Percentiles rank a stretch among this genome's conserved stretches.
Evolutionary conservation across 2,329 filamentous ascomycete genomes (phyloP).

Genomic region (Fusarium multiceps): DNA sequence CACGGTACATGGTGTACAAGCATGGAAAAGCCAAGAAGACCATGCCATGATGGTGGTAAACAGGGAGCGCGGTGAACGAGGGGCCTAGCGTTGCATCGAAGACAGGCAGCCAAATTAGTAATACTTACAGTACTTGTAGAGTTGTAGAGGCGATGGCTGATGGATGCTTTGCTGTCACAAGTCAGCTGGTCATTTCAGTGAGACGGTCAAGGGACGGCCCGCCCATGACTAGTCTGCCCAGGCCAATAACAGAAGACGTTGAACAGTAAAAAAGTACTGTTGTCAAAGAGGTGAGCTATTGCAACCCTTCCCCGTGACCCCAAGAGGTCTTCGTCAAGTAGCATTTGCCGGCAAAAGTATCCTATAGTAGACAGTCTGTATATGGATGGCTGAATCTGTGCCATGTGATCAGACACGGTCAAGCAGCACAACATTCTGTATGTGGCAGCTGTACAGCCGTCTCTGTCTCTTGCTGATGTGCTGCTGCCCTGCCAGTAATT

Average conservation of each 20-base stretch:
- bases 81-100: slow-evolving; percentile 29
- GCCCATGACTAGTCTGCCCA: slow-evolving; percentile 35
- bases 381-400: background rate
- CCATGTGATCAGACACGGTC: slow-evolving; percentile 18
- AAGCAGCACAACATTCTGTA: background rate
- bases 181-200: slow-evolving; percentile 36
- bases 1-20: background rate
- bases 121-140: background rate
- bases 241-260: slow-evolving; percentile 16
- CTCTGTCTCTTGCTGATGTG: slow-evolving; percentile 15
- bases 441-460: slow-evolving; percentile 16
- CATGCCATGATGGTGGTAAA: slow-evolving; percentile 18
- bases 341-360: slow-evolving; percentile 15
- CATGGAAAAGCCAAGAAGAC: slow-evolving; percentile 9
- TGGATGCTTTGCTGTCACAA: slow-evolving; percentile 11
- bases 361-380: background rate
- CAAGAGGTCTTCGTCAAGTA: slow-evolving; percentile 4
- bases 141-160: background rate
- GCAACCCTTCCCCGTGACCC: slow-evolving; percentile 7
- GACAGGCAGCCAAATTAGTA: slow-evolving; percentile 13
- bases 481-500: slow-evolving; percentile 18
- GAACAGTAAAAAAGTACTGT: slow-evolving; percentile 1
- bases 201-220: slow-evolving; percentile 46
- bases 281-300: background rate
- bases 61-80: slow-evolving; percentile 14